Conservation (phyloP, 2,329 filamentous ascomycete species). For the Phaeosphaeria sp. region DNA sequence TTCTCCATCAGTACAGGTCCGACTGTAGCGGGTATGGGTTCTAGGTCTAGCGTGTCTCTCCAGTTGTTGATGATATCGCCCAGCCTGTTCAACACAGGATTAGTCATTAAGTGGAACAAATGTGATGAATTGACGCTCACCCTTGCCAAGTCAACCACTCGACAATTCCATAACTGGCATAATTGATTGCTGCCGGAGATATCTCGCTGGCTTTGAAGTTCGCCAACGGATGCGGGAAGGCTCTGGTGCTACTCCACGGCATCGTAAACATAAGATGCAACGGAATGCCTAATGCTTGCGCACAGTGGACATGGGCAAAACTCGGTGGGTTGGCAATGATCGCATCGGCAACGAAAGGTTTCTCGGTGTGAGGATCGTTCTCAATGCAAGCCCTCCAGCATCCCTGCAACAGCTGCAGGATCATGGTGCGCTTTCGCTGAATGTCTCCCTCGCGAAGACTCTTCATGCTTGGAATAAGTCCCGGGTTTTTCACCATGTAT, state of each 20-base stretch:
- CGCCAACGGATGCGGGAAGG: slow-evolving; percentile 59
- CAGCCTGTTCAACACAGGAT: no score
- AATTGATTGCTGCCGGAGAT: slow-evolving; percentile 49
- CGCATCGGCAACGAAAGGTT: slow-evolving; percentile 79
- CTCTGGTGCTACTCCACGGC: slow-evolving; percentile 56
- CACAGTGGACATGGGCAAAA: slow-evolving; percentile 76
- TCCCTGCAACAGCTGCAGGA: slow-evolving; percentile 34
- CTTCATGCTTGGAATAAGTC: slow-evolving; percentile 41
- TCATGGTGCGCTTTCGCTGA: slow-evolving; percentile 38
- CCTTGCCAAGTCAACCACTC: slow-evolving; percentile 60
- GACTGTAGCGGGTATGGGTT: slow-evolving; percentile 44
- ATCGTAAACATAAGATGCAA: slow-evolving; percentile 76
- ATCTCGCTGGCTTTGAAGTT: slow-evolving; percentile 49
- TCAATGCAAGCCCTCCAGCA: slow-evolving; percentile 42
- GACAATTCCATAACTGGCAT: slow-evolving; percentile 54
- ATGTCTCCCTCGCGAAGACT: slow-evolving; percentile 37
- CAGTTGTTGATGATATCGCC: slow-evolving; percentile 56
- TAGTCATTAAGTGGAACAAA: no score
- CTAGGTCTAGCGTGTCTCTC: slow-evolving; percentile 49
- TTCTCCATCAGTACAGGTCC: slow-evolving; percentile 46
- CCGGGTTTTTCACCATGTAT: slow-evolving; percentile 58
- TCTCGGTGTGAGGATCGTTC: slow-evolving; percentile 36
- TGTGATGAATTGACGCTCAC: no score
- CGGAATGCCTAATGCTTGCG: slow-evolving; percentile 74
- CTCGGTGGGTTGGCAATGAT: slow-evolving; percentile 81